These are phyloP conservation scores for Meira nashicola DNA, from an alignment of 1,284 basidiomycete genomes.

Conservation along the genomic window DNA sequence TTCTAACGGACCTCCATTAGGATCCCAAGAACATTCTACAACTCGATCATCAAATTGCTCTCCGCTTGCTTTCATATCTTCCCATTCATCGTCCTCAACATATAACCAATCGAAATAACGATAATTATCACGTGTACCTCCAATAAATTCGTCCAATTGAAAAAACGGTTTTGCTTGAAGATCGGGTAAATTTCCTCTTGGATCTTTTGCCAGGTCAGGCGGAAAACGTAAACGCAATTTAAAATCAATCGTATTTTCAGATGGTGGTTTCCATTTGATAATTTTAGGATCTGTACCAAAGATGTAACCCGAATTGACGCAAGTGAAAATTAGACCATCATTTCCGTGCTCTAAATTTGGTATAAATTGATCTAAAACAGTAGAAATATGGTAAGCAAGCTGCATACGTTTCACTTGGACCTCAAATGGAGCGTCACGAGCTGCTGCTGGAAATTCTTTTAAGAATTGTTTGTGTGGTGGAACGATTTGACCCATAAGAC, in stretches of 20 bases:
- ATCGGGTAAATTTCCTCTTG: conserved; percentile 61
- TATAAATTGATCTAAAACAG: conserved; percentile 77
- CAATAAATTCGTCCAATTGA: conserved; percentile 68
- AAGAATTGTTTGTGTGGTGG: conserved; percentile 73
- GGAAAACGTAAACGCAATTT: conserved; percentile 89
- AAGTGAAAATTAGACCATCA: conserved; percentile 96
- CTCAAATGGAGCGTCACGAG: conserved; percentile 73
- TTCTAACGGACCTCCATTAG: conserved; percentile 63
- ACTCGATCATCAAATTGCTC: conserved; percentile 89
- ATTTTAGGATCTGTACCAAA: conserved; percentile 89
- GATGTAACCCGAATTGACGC: conserved; percentile 75
- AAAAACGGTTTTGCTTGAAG: conserved; percentile 80
- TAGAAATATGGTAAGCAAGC: conserved; percentile 79
- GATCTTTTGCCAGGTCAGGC: conserved; percentile 54
- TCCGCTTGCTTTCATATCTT: conserved; percentile 71
- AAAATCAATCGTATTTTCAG: conserved; percentile 97
- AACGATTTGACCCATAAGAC: conserved; percentile 61
- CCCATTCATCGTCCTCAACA: conserved; percentile 88
- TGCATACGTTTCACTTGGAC: conserved; percentile 83
- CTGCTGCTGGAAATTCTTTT: conserved; percentile 65
- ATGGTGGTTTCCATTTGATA: conserved; percentile 94
- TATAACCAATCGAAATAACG: conserved; percentile 82
- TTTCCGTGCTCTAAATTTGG: conserved; percentile 86
- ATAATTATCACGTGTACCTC: conserved; percentile 60
- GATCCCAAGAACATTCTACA: conserved; percentile 89